phyloP scores from a whole-genome alignment of 257 asterid genomes.

The Solanum stenotomum region DNA sequence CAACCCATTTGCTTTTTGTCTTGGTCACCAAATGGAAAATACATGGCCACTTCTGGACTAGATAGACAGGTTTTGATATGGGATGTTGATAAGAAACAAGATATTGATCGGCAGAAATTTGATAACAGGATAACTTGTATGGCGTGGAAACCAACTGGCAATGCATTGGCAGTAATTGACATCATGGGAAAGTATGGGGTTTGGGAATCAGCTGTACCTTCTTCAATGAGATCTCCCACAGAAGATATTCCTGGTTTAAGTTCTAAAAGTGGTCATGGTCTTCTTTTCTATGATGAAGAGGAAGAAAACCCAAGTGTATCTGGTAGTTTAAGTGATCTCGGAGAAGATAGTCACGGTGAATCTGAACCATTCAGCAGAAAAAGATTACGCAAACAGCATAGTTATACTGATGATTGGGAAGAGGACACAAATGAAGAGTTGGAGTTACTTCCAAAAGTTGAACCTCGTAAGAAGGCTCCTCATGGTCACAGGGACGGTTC shows the following conservation, averaged over 20 bases:
- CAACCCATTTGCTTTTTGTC: slow-evolving; percentile 78
- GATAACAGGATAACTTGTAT: slow-evolving; percentile 61
- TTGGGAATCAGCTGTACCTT: slow-evolving; percentile 88
- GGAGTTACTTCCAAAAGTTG: slow-evolving; percentile 42
- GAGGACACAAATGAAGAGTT: slow-evolving; percentile 42
- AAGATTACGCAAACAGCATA: slow-evolving; percentile 48
- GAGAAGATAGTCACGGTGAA: slow-evolving; percentile 65
- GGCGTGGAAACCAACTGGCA: slow-evolving; percentile 95
- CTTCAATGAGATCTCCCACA: slow-evolving; percentile 92
- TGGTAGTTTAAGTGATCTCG: slow-evolving; percentile 66
- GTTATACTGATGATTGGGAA: slow-evolving; percentile 49
- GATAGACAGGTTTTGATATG: slow-evolving; percentile 82
- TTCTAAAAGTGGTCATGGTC: slow-evolving; percentile 52
- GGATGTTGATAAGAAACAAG: slow-evolving; percentile 91
- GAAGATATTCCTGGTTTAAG: slow-evolving; percentile 60
- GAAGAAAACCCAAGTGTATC: slow-evolving; percentile 67
- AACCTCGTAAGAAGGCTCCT: slow-evolving; percentile 46
- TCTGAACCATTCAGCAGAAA: slow-evolving; percentile 57
- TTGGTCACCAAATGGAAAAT: slow-evolving; percentile 98
- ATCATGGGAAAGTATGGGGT: slow-evolving; percentile 74
- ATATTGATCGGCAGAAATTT: slow-evolving; percentile 86
- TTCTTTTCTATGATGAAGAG: slow-evolving; percentile 58
- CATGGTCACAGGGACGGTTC: slow-evolving; percentile 30
- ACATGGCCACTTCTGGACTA: slow-evolving; percentile 88
- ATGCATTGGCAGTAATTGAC: slow-evolving; percentile 86